Evolutionary conservation across 1,284 basidiomycete species (phyloP).

Genomic region (Limonomyces culmigenus): DNA sequence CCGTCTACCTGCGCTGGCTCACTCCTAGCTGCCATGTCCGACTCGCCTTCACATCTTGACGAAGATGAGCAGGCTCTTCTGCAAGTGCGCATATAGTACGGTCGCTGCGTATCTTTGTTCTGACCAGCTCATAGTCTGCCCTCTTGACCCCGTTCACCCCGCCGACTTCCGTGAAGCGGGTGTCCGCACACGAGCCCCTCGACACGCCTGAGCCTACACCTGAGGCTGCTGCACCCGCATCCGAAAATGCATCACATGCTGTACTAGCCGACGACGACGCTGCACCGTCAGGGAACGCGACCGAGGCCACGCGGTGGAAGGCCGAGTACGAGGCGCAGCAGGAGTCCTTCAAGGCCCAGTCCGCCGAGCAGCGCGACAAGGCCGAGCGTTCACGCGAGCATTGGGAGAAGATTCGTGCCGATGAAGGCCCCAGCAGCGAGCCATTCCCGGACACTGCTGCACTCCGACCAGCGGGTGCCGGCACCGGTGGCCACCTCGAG

Average conservation of each 20-base stretch:
- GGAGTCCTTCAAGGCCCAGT: slow-evolving; percentile 55
- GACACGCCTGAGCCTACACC: slow-evolving; percentile 10
- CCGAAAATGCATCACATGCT: slow-evolving; percentile 5
- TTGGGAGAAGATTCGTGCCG: slow-evolving; percentile 45
- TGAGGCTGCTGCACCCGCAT: slow-evolving; percentile 6
- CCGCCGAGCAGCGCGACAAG: slow-evolving; percentile 56
- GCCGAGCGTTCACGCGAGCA: slow-evolving; percentile 56
- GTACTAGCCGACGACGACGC: slow-evolving; percentile 7
- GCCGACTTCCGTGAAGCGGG: slow-evolving; percentile 10
- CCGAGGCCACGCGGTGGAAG: slow-evolving; percentile 26
- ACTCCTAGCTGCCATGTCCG: too few species aligned
- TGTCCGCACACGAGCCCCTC: too few species aligned
- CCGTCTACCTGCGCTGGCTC: too few species aligned
- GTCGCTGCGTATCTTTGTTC: neutral
- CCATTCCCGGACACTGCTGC: slow-evolving; percentile 7
- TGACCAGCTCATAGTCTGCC: slow-evolving; percentile 11
- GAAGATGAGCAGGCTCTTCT: slow-evolving; percentile 10
- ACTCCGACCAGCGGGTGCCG: slow-evolving; percentile 11
- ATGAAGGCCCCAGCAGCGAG: slow-evolving; percentile 12
- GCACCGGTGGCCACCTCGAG: slow-evolving; percentile 21
- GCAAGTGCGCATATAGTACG: slow-evolving; percentile 9
- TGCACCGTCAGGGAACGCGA: slow-evolving; percentile 1
- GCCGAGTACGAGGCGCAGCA: slow-evolving; percentile 55
- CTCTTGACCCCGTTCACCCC: slow-evolving; percentile 11
- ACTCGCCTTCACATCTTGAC: too few species aligned